phyloP scores from a whole-genome alignment of 2,329 filamentous ascomycete species.

The Colletotrichum coccodes region DNA sequence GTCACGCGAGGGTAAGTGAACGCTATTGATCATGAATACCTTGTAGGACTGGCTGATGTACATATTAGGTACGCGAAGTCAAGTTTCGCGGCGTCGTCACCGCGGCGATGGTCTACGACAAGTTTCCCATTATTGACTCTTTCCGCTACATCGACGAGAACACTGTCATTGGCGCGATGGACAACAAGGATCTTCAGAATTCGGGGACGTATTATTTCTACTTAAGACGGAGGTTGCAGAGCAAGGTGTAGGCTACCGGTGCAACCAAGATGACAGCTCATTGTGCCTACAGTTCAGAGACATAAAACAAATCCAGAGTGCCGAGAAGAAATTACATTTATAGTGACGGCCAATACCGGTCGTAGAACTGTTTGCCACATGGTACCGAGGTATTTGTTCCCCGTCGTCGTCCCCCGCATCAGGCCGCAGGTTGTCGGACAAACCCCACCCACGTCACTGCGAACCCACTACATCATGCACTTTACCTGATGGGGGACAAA shows the following conservation, averaged over 20 bases:
- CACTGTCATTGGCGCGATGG: conserved; percentile 41
- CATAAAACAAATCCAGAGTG: too few relatives aligned
- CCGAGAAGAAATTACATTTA: not conserved
- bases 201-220: conserved; percentile 40
- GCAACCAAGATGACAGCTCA: too few relatives aligned
- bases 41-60: not conserved
- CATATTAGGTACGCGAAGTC: conserved; percentile 37
- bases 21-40: too few relatives aligned
- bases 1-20: conserved; percentile 26
- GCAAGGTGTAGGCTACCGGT: not conserved
- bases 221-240: conserved; percentile 14
- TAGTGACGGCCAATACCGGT: too few relatives aligned
- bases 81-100: conserved; percentile 38
- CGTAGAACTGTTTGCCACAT: not conserved
- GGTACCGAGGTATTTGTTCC: not conserved
- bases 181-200: conserved; percentile 31
- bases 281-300: too few relatives aligned
- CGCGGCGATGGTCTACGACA: conserved; percentile 43
- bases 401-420: not conserved
- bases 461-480: not conserved
- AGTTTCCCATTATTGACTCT: conserved; percentile 41
- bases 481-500: not conserved
- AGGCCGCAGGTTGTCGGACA: not conserved
- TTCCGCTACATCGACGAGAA: conserved; percentile 41
- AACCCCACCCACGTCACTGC: not conserved